Percentiles rank a stretch among this genome's conserved stretches.
Conservation (phyloP, 345 rosid species). For the Syzygium grande region DNA sequence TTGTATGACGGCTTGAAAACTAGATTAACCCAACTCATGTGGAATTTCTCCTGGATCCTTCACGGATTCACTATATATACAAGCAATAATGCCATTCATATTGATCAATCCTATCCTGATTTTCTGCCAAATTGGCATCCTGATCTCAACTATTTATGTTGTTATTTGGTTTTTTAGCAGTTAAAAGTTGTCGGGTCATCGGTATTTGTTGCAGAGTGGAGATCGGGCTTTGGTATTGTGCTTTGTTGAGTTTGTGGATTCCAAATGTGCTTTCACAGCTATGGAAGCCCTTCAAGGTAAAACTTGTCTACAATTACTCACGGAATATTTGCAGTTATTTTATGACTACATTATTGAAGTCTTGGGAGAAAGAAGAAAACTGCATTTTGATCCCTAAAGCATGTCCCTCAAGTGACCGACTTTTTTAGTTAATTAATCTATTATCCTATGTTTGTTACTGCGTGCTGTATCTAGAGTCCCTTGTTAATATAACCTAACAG, state of each 20-base stretch:
- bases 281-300: conserved; percentile 60
- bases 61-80: not conserved
- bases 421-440: not conserved
- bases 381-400: not conserved
- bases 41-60: not conserved
- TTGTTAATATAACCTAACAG: not conserved
- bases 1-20: not conserved
- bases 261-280: conserved; percentile 43
- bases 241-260: conserved; percentile 48
- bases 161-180: not conserved
- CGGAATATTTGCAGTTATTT: not conserved
- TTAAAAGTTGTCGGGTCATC: not conserved
- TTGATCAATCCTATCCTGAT: not conserved
- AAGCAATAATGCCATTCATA: not conserved
- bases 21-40: not conserved
- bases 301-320: not conserved
- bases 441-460: not conserved
- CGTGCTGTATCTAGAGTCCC: not conserved
- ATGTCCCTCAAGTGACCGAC: not conserved
- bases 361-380: not conserved
- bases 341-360: not conserved
- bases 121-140: not conserved
- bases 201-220: conserved; percentile 26
- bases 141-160: not conserved
- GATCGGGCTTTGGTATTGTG: conserved; percentile 43